Evolutionary conservation across 495 filamentous ascomycete genomes (phyloP).

Genomic region (Daldinia bambusicola): DNA sequence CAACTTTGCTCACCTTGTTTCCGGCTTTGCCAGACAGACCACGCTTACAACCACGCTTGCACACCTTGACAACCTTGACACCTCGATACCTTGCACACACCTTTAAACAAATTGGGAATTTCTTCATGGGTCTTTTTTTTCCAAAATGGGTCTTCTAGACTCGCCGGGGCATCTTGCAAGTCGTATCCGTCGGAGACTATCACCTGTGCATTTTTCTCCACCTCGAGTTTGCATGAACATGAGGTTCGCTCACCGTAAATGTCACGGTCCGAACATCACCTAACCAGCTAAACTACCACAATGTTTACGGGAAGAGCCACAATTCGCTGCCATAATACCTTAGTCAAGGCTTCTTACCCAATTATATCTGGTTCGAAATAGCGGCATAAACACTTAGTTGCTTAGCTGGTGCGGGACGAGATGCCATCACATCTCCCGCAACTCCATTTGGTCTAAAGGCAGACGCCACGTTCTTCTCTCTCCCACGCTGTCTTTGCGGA

Average conservation of each 20-base stretch:
- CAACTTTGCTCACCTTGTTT: conserved; percentile 15
- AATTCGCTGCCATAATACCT: conserved; percentile 3
- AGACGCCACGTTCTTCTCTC: conserved; percentile 11
- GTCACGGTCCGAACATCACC: conserved; percentile 18
- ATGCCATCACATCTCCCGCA: conserved; percentile 10
- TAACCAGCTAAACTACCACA: neutral
- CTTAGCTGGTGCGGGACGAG: neutral
- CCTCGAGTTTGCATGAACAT: conserved; percentile 29
- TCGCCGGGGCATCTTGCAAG: conserved; percentile 24
- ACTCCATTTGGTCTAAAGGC: conserved; percentile 1
- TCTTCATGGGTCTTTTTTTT: neutral
- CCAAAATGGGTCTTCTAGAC: neutral
- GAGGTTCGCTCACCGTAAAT: conserved; percentile 14
- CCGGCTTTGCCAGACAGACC: too few relatives aligned
- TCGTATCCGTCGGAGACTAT: conserved; percentile 35
- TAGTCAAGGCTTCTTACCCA: conserved; percentile 21
- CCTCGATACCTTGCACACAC: conserved; percentile 12
- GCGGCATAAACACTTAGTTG: neutral
- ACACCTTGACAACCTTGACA: too few relatives aligned
- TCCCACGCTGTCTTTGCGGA: conserved; percentile 41
- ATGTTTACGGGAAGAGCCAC: conserved; percentile 7
- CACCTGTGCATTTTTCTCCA: conserved; percentile 20
- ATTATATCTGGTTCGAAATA: conserved; percentile 4
- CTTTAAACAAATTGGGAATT: conserved; percentile 15
- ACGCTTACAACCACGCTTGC: too few relatives aligned